phyloP scores from a whole-genome alignment of 2,329 filamentous ascomycete genomes.

The Beauveria sp. region DNA sequence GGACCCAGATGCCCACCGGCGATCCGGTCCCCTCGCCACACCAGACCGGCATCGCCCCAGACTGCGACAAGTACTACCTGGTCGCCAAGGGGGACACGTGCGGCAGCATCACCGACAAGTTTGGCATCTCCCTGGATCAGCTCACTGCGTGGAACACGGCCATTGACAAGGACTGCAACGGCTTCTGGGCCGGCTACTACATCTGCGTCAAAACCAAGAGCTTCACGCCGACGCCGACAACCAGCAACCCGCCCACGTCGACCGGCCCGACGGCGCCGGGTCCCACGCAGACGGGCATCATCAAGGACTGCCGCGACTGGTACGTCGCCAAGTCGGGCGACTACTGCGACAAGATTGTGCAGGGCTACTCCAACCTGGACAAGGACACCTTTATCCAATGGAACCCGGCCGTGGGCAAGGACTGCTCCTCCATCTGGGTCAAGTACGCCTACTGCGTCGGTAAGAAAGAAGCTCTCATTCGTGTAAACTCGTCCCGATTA shows the following conservation, averaged over 20 bases:
- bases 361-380: not conserved
- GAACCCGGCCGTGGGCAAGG: slow-evolving; percentile 1
- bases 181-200: not conserved
- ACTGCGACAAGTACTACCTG: slow-evolving; percentile 10
- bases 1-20: not conserved
- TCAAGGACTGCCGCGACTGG: not conserved
- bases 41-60: slow-evolving; percentile 2
- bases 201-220: not conserved
- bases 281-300: not conserved
- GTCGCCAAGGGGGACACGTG: not conserved
- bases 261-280: not conserved
- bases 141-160: slow-evolving; percentile 8
- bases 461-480: not conserved
- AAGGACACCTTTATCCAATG: not conserved
- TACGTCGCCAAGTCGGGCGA: slow-evolving; percentile 1
- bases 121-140: not conserved
- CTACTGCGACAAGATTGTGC: slow-evolving; percentile 3
- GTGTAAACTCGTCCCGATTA: too few species aligned
- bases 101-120: not conserved
- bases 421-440: not conserved
- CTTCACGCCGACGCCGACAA: not conserved
- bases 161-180: slow-evolving; percentile 1
- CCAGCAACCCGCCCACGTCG: not conserved
- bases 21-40: not conserved
- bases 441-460: slow-evolving; percentile 6